These are phyloP conservation scores for Daldinia sp. DNA, from an alignment of 2,329 filamentous ascomycete genomes.

Conservation along the genomic window DNA sequence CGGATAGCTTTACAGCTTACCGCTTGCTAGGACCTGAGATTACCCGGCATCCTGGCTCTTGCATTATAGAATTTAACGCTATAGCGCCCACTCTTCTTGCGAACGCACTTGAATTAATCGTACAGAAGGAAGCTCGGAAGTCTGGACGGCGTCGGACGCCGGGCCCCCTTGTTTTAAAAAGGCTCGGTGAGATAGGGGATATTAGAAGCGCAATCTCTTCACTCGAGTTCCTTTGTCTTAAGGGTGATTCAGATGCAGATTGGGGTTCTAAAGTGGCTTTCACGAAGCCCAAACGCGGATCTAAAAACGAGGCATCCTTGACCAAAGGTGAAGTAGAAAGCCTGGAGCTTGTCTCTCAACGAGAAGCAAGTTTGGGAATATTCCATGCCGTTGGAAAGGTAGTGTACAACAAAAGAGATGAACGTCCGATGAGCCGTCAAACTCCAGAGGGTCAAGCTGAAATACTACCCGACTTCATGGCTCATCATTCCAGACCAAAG, in stretches of 20 bases:
- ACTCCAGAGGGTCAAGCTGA: conserved; percentile 60
- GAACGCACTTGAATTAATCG: conserved; percentile 84
- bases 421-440: conserved; percentile 56
- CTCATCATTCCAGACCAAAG: conserved; percentile 69
- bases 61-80: conserved; percentile 90
- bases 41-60: conserved; percentile 81
- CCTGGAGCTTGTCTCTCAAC: conserved; percentile 82
- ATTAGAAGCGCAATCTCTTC: conserved; percentile 92
- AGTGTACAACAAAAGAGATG: conserved; percentile 92
- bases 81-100: conserved; percentile 87
- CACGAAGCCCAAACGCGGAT: conserved; percentile 73
- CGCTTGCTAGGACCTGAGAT: conserved; percentile 89
- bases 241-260: conserved; percentile 78
- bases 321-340: conserved; percentile 84
- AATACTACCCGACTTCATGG: conserved; percentile 69
- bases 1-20: conserved; percentile 94
- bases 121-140: conserved; percentile 85
- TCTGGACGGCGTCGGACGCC: conserved; percentile 82
- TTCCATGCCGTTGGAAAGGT: conserved; percentile 98
- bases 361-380: conserved; percentile 90
- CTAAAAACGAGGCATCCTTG: conserved; percentile 68
- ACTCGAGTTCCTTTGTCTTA: conserved; percentile 90
- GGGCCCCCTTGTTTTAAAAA: conserved; percentile 81
- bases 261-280: conserved; percentile 82
- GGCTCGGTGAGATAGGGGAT: conserved; percentile 87